Evolutionary conservation across 805 yeast species (phyloP).

Genomic region (Saccharomycopsis sp.): DNA sequence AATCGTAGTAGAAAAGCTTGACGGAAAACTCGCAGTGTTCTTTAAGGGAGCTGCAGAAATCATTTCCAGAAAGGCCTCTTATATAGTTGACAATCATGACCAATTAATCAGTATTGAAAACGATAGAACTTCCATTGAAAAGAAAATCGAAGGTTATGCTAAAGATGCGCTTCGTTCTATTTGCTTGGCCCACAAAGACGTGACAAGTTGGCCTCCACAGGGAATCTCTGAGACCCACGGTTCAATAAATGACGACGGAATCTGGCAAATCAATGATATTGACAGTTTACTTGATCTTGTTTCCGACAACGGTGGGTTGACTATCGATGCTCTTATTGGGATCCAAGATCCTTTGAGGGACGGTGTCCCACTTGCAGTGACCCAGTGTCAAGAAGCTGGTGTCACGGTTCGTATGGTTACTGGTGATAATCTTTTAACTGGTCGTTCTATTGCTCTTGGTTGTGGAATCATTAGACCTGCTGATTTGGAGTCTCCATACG

Average conservation of each 20-base stretch:
- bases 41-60: conserved; percentile 96
- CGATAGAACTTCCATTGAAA: conserved; percentile 26
- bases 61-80: conserved; percentile 29
- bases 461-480: conserved; percentile 70
- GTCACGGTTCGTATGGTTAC: conserved; percentile 97
- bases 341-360: conserved; percentile 90
- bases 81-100: conserved; percentile 7
- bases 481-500: conserved; percentile 43
- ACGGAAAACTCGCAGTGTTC: conserved; percentile 48
- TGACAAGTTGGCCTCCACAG: conserved; percentile 64
- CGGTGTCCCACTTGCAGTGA: conserved; percentile 87
- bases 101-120: conserved; percentile 19
- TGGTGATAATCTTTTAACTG: conserved; percentile 91
- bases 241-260: conserved; percentile 37
- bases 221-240: conserved; percentile 20
- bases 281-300: not conserved
- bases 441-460: conserved; percentile 79
- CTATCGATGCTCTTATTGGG: conserved; percentile 75
- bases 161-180: conserved; percentile 79
- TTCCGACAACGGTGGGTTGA: conserved; percentile 31
- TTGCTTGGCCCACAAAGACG: conserved; percentile 78
- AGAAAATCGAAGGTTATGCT: conserved; percentile 55
- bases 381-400: conserved; percentile 82
- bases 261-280: not conserved
- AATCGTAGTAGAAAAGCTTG: conserved; percentile 45